phyloP scores from a whole-genome alignment of 495 filamentous ascomycete genomes.

The Lophiotrema nucula region DNA sequence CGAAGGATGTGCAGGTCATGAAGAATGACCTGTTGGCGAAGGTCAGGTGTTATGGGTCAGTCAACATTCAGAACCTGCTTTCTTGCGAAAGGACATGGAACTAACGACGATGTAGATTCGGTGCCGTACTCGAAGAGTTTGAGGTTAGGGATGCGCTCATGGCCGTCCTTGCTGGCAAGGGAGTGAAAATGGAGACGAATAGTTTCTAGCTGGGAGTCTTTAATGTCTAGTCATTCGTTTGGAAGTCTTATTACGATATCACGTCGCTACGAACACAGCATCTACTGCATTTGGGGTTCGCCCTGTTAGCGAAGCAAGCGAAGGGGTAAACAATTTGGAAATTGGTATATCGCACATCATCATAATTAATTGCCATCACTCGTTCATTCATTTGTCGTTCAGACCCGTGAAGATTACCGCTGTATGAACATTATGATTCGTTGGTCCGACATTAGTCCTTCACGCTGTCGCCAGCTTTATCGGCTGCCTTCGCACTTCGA shows the following conservation, averaged over 20 bases:
- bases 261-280: background rate
- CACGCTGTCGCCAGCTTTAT: slow-evolving; percentile 36
- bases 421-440: too few species aligned
- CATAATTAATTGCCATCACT: too few species aligned
- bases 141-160: slow-evolving; percentile 84
- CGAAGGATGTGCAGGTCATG: slow-evolving; percentile 69
- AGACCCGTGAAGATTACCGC: too few species aligned
- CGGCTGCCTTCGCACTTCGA: slow-evolving; percentile 34
- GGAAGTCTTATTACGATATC: background rate
- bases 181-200: background rate
- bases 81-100: background rate
- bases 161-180: slow-evolving; percentile 63
- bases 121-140: slow-evolving; percentile 85
- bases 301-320: too few species aligned
- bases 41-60: slow-evolving; percentile 90
- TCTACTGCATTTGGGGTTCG: too few species aligned
- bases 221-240: background rate
- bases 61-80: slow-evolving; percentile 35
- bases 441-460: too few species aligned
- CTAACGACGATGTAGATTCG: slow-evolving; percentile 55
- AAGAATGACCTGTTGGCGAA: slow-evolving; percentile 72
- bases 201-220: background rate
- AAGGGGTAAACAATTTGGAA: too few species aligned
- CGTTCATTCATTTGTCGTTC: too few species aligned
- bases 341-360: too few species aligned